Evolutionary conservation across 2,329 filamentous ascomycete genomes (phyloP).

Genomic region (Gnomoniopsis sp.): DNA sequence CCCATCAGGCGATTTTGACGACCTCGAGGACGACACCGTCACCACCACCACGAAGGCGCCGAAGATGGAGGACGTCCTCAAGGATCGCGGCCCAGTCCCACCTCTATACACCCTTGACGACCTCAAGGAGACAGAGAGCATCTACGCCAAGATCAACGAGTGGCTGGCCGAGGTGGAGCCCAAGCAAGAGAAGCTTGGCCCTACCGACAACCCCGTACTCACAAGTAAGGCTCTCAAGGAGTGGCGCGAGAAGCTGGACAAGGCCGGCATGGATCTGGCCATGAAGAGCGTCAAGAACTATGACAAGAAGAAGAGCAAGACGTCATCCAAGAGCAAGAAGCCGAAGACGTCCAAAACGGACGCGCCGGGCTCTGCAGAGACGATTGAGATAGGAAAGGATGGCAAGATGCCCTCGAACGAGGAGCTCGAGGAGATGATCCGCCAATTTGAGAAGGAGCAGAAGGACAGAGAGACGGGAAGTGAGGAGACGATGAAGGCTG

Average conservation of each 20-base stretch:
- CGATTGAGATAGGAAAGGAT: constrained; percentile 39
- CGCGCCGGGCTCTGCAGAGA: constrained; percentile 31
- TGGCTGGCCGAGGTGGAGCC: constrained; percentile 75
- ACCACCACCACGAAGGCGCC: constrained; percentile 35
- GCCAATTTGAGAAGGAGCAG: constrained; percentile 34
- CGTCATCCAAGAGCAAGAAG: constrained; percentile 40
- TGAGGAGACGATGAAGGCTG: constrained; percentile 24
- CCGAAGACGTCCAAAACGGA: constrained; percentile 33
- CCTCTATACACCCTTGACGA: constrained; percentile 73
- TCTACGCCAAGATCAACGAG: constrained; percentile 57
- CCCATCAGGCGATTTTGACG: constrained; percentile 57
- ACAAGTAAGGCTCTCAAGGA: constrained; percentile 67
- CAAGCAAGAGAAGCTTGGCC: constrained; percentile 66
- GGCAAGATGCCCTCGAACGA: constrained; percentile 39
- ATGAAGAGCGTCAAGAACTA: constrained; percentile 63
- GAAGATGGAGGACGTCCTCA: constrained; percentile 41
- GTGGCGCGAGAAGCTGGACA: constrained; percentile 68
- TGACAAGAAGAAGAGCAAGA: constrained; percentile 42
- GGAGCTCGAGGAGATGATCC: constrained; percentile 52
- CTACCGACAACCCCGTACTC: constrained; percentile 72
- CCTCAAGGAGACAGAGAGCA: constrained; percentile 59
- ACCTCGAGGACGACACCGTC: constrained; percentile 69
- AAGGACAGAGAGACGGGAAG: constrained; percentile 18
- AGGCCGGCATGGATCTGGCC: constrained; percentile 66
- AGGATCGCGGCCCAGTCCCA: constrained; percentile 52